These are phyloP conservation scores for Sporisorium exsertum DNA, from an alignment of 1,284 basidiomycete genomes.

Conservation along the genomic window DNA sequence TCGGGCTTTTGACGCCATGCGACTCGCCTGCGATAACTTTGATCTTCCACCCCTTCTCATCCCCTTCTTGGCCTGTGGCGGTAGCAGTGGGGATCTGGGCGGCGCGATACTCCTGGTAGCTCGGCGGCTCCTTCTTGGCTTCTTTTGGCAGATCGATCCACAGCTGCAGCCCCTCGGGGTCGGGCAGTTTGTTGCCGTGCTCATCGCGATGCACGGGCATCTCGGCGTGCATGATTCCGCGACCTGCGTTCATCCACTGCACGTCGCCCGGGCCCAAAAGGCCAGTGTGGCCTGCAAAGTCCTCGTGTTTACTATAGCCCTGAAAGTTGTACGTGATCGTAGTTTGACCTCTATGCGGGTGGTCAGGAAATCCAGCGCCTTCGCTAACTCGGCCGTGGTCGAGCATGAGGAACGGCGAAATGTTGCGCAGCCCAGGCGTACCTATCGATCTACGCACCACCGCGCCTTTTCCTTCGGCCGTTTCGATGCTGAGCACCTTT, in stretches of 20 bases:
- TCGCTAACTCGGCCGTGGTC: constrained; percentile 71
- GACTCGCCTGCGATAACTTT: constrained; percentile 90
- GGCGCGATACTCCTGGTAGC: constrained; percentile 72
- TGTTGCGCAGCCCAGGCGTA: constrained; percentile 78
- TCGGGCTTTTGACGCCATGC: constrained; percentile 85
- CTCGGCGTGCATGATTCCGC: constrained; percentile 70
- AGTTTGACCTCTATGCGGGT: constrained; percentile 76
- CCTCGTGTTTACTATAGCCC: constrained; percentile 87
- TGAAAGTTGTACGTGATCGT: constrained; percentile 85
- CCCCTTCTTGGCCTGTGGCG: constrained; percentile 78
- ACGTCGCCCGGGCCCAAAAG: constrained; percentile 77
- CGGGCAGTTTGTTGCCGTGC: constrained; percentile 72
- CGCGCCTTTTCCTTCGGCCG: constrained; percentile 87
- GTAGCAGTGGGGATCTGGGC: constrained; percentile 67
- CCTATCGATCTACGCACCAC: constrained; percentile 91
- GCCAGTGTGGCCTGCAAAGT: constrained; percentile 83
- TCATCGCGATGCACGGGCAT: constrained; percentile 85
- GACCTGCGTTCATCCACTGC: constrained; percentile 58
- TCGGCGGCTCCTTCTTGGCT: constrained; percentile 80
- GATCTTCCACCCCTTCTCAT: constrained; percentile 77
- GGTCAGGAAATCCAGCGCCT: constrained; percentile 75
- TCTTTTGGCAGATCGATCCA: constrained; percentile 92
- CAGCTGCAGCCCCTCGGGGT: constrained; percentile 83
- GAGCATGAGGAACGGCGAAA: constrained; percentile 88
- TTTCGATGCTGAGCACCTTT: constrained; percentile 82